Conservation (phyloP, 2,329 filamentous ascomycete genomes). For the Sporothrix mexicana region DNA sequence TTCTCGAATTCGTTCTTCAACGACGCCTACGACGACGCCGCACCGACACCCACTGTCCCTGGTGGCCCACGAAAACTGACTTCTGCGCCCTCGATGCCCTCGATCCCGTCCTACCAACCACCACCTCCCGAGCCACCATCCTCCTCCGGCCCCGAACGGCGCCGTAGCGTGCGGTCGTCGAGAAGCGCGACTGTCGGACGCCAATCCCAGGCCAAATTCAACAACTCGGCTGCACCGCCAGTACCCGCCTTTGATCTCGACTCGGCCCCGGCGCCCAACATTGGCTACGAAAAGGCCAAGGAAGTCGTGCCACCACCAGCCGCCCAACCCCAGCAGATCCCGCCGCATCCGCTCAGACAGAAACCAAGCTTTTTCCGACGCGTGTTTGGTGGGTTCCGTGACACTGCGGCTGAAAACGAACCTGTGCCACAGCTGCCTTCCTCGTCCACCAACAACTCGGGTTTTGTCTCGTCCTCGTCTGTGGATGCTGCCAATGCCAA, state of each 20-base stretch:
- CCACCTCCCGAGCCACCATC: slow-evolving; percentile 48
- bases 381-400: slow-evolving; percentile 80
- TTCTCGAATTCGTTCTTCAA: slow-evolving; percentile 56
- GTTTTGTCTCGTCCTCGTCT: slow-evolving; percentile 47
- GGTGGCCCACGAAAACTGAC: slow-evolving; percentile 69
- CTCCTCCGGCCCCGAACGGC: slow-evolving; percentile 51
- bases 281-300: slow-evolving; percentile 65
- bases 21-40: slow-evolving; percentile 73
- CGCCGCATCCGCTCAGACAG: slow-evolving; percentile 49
- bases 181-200: slow-evolving; percentile 53
- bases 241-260: slow-evolving; percentile 50
- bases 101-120: slow-evolving; percentile 48
- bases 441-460: slow-evolving; percentile 26
- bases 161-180: slow-evolving; percentile 64
- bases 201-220: slow-evolving; percentile 43
- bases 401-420: slow-evolving; percentile 42
- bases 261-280: slow-evolving; percentile 62
- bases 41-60: slow-evolving; percentile 83
- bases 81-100: slow-evolving; percentile 46
- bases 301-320: slow-evolving; percentile 53
- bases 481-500: slow-evolving; percentile 39
- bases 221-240: slow-evolving; percentile 39
- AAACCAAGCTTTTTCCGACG: slow-evolving; percentile 89
- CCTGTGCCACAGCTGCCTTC: slow-evolving; percentile 35
- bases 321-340: slow-evolving; percentile 33